Base-by-base conservation (phyloP, 2,329 filamentous ascomycete genomes). In the Moelleriella libera region DNA sequence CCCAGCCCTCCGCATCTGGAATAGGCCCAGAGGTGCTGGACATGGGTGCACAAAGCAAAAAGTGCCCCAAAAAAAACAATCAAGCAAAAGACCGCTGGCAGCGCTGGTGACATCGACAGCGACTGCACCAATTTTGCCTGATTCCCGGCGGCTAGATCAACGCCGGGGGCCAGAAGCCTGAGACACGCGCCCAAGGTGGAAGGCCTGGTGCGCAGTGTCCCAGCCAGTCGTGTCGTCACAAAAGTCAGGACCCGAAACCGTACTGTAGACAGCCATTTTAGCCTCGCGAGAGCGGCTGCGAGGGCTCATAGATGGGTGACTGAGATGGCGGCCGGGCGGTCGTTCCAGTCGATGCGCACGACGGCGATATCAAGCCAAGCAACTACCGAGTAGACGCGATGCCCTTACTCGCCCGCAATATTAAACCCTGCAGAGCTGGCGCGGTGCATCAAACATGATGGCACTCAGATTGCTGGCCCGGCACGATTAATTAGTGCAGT, bases 1-100 rank as follows among this genome's bases (percentile, higher is more conserved):
- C 7, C 32, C 44, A 29, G 11, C 42, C 44, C 44, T 48, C 52
- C 52, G 52, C 52, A 52, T 54, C 45, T 46, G 52, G 52, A 50
- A 54, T 53, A 48, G 34, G 34, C 34, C 12, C 34, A 37, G 5
- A 37, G 47, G 42, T 11, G n/a, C 37, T 30, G 42, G 42, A n/a
- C 43, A 11, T 32, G 30, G 11, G 29, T 30, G 21, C 29, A 44
- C 28, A 30, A 30, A 30, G 9, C 14, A 30, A 39, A 45, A 44
- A 32, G 7, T 30, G 43, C 43, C 14, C 21, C 21, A 21, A 21
- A 3, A 21, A 21, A 21, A 21, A 21, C 21, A 21, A 37, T 37
- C 34, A 12, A 37, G 8, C 8, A 12, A 12, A 12, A 37, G 34
- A 37, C 34, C 21, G 5, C 34, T 37, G 34, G 34, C 34, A 37